Evolutionary conservation across 768 basidiomycete species (phyloP), one percentile per base, ranked within the genome.

Genomic region (Kwoniella bestiolae): DNA sequence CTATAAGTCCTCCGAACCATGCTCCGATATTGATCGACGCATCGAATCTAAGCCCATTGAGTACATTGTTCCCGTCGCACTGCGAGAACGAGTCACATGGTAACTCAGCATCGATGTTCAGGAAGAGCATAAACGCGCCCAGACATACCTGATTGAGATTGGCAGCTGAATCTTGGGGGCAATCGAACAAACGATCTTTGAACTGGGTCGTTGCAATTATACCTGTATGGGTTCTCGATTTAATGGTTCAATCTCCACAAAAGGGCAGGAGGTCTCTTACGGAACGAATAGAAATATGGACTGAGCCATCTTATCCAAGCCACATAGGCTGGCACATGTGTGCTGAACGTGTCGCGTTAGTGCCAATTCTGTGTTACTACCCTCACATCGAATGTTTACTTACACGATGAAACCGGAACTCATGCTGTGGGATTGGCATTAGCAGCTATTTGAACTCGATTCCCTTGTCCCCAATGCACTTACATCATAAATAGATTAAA

Each of bases 241-340:
- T n/a, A n/a, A n/a, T n/a, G n/a, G n/a, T n/a, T n/a, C n/a, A n/a
- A n/a, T n/a, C n/a, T n/a, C n/a, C n/a, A n/a, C n/a, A n/a, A n/a
- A n/a, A n/a, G n/a, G n/a, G n/a, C n/a, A n/a, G n/a, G n/a, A n/a
- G n/a, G n/a, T n/a, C n/a, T n/a, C 73, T 45, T n/a, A 74, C 79
- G 70, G 63, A 75, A 80, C 5, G 74, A 81, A 66, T 83, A 84
- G 69, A 82, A 84, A 57, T 83, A 82, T 0, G 82, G 81, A 7
- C 78, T 78, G 56, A 84, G 75, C 76, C 80, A 84, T 18, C 81
- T 68, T 23, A 83, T 76, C 84, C 84, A 85, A 3, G 71, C 59
- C 21, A 83, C 72, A 70, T 81, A 84, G 2, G 66, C 63, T 6
- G 79, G 79, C 4, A 79, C 77, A 61, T 75, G 55, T 18, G 63